Base-by-base conservation (phyloP, 2,329 filamentous ascomycete genomes). In the Lomentospora prolificans region DNA sequence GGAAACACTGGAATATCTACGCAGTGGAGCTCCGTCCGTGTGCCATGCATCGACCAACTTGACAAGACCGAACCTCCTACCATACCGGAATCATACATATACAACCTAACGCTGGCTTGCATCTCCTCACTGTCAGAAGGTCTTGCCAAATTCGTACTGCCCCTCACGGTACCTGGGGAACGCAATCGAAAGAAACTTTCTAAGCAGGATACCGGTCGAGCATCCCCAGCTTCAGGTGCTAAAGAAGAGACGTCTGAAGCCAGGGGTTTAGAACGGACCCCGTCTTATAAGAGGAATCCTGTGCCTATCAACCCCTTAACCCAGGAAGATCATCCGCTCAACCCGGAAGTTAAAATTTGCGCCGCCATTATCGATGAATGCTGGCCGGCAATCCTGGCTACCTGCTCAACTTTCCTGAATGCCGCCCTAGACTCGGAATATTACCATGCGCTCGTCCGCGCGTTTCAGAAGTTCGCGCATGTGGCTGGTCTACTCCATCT, bases 401-500 rank as follows among this genome's bases (percentile, higher is more conserved):
- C 90, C 2, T 96, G 90, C 63, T 99, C 94, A 0, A 96, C 92
- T 0, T 99, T 97, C 65, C 73, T 99, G 17, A 95, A 95, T 65
- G 89, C 94, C 28, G 85, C 92, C 0, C 75, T 99, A 3, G 94
- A 99, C 66, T 87, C 89, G 1, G 90, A 96, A 55, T 96, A 94
- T 63, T 99, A 97, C 64, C 91, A 96, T 61, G 84, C 86, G 8
- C 75, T 99, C 1, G 92, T 99, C 24, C 82, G 94, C 61, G 89
- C 92, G 0, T 95, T 97, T 62, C 94, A 99, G 64, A 90, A 95
- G 61, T 89, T 99, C 64, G 88, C 94, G 1, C 95, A 99, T 66
- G 92, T 97, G 2, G 90, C 94, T 39, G 95, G 94, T 4, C 75
- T 99, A 50, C 72, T 99, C 7, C 84, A 91, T 59, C 79, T 97